Base-by-base conservation (phyloP, 768 basidiomycete species). In the Naganishia friedmannii region DNA sequence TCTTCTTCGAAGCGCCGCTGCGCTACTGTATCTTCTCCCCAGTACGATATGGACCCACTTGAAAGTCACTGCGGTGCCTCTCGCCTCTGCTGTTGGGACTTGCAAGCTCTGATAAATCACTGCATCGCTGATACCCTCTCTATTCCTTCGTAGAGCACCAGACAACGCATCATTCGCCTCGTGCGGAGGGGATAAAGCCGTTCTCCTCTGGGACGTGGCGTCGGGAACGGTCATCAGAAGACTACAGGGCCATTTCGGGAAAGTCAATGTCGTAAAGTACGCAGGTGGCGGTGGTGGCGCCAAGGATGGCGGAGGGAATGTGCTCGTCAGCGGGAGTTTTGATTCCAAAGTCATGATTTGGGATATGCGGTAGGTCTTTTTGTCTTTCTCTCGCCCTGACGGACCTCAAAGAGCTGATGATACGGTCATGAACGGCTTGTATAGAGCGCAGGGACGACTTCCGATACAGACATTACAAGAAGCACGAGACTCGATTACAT, bases 151-250 rank as follows among this genome's bases (percentile, higher is more conserved):
- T 26, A 29, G 74, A 95, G 86, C 92, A 53, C 88, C 92, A 74
- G 95, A 99, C 82, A 99, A 99, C 83, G 88, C 90, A 32, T 89
- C 90, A 76, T 93, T 99, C 75, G 93, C 89, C 17, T 94, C 92
- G 3, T 91, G 89, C 28, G 95, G 95, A 37, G 95, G 95, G 7
- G 95, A 99, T 81, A 88, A 92, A 72, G 88, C 89, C 63, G 88
- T 96, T 0, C 96, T 96, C 74, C 81, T 96, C 28, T 98, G 95
- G 95, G 96, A 99, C 77, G 96, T 99, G 12, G 87, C 89, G 21
- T 87, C 90, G 37, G 95, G 92, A 15, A 85, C 87, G 54, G 92
- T 94, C 0, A 88, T 88, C 51, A 85, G 93, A 48, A 85, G 94
- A 67, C 84, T 96, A 71, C 82, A 90, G 21, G 96, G 93, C 0